Base-by-base conservation (phyloP, 2,329 filamentous ascomycete species). In the Dactylellina parvicollis region DNA sequence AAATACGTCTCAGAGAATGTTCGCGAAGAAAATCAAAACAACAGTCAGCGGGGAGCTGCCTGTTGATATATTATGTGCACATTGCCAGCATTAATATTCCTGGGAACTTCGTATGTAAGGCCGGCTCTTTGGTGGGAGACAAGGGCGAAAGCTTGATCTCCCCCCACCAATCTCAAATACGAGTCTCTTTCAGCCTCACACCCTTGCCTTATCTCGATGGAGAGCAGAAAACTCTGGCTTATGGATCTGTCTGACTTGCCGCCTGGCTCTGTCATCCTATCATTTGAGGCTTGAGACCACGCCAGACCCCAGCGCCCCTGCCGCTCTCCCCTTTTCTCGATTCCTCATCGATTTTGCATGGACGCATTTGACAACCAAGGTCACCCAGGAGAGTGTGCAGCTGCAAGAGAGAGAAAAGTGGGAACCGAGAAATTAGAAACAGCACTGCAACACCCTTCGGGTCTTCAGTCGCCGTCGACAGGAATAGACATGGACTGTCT, bases 141-240 rank as follows among this genome's bases (percentile, higher is more conserved):
- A 62, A 38, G 60, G 60, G 49, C 44, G 22, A 67, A 52, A 67
- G 62, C 52, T 52, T 59, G 44, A 49, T 24, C 26, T 8, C 32
- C 4, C 7, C 47, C 40, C 42, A 46, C 42, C 22, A 55, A 30
- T 57, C 9, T 57, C 20, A 16, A 67, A 67, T 67, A 67, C 54
- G 62, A 67, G 42, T 38, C 34, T 36, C 28, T 50, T 67, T 67
- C 62, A 67, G 52, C 62, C 62, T 67, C 62, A 59, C 10, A 59
- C 30, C 52, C 52, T 59, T 50, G 52, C 52, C 10, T 67, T 52
- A 50, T 47, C 49, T 38, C 3, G 12, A 46, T 10, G 34, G 60
- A 30, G 30, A 40, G 34, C 18, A 32, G 18, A 24, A 12, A 30
- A 40, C 47, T 30, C 47, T 47, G 12, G 49, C 40, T 36, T 47